Percentiles rank a stretch among this genome's conserved stretches.
Evolutionary conservation across 176 grass and related monocot genomes (phyloP).

Genomic region (Aegilops longissima): DNA sequence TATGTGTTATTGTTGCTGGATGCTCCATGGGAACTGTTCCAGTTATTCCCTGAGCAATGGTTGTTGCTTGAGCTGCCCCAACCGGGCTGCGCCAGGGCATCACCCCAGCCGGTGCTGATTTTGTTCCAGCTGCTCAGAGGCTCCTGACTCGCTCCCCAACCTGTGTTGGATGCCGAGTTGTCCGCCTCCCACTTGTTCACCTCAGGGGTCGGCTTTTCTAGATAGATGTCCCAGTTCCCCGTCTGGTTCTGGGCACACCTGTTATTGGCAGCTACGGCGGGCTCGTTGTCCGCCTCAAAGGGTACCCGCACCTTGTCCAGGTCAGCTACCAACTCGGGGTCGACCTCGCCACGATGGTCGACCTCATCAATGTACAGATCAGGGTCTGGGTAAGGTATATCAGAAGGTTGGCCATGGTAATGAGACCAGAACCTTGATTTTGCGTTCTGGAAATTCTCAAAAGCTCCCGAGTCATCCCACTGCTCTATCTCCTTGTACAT

Average conservation of each 20-base stretch:
- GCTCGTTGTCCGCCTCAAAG: slow-evolving; percentile 24
- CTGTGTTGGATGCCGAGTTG: not conserved
- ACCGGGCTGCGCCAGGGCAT: not conserved
- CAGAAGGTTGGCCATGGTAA: slow-evolving; percentile 40
- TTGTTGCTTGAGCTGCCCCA: slow-evolving; percentile 19
- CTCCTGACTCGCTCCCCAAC: slow-evolving; percentile 31
- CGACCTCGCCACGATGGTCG: slow-evolving; percentile 20
- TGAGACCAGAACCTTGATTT: slow-evolving; percentile 41
- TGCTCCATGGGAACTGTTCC: slow-evolving; percentile 9
- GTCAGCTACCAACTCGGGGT: slow-evolving; percentile 41
- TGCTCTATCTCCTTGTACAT: slow-evolving; percentile 29
- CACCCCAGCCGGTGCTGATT: slow-evolving; percentile 33
- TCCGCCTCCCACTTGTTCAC: slow-evolving; percentile 41
- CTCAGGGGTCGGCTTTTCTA: slow-evolving; percentile 41
- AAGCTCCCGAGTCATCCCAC: slow-evolving; percentile 49
- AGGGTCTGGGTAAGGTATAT: slow-evolving; percentile 32
- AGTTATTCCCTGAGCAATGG: not conserved
- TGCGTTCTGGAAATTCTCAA: slow-evolving; percentile 42
- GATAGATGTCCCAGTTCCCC: slow-evolving; percentile 44
- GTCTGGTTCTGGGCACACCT: slow-evolving; percentile 19
- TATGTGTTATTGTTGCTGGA: slow-evolving; percentile 27
- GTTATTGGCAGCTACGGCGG: not conserved
- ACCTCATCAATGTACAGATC: slow-evolving; percentile 45
- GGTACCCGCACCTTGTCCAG: slow-evolving; percentile 25
- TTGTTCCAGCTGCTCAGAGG: slow-evolving; percentile 27